Base-by-base conservation (phyloP, 805 yeast genomes). In the Debaryomyces prosopidis region DNA sequence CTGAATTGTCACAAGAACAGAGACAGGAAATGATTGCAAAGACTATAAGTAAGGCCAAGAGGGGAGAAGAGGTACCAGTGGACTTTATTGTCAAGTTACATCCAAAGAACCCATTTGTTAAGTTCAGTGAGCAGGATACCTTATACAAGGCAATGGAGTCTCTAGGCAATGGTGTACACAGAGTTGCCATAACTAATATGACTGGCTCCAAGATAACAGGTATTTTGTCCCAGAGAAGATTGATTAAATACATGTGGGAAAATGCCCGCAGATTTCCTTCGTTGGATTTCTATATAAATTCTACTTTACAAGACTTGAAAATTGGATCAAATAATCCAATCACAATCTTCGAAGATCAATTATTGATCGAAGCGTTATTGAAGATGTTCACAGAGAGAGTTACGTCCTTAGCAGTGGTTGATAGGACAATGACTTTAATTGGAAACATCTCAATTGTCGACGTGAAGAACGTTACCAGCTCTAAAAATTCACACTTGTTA, bases 401-500 rank as follows among this genome's bases (percentile, higher is more conserved):
- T 20, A 85, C 95, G 3, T 90, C 97, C 15, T 78, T 92, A 33
- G 98, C 99, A 0, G 97, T 94, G 10, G 87, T 92, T 41, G 98
- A 94, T 69, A 71, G 82, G 47, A 82, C 84, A 52, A 71, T 80
- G 57, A 81, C 84, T 57, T 72, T 92, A 47, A 71, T 94, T 40
- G 99, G 98, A 38, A 92, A 92, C 66, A 92, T 92, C 36, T 89
- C 96, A 2, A 92, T 91, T 16, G 95, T 96, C 0, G 99, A 92
- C 66, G 97, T 91, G 31, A 84, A 86, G 59, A 84, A 89, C 52
- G 91, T 92, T 28, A 85, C 96, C 11, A 82, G 86, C 51, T 84
- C 95, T 31, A 87, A 96, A 20, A 91, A 91, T 63, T 86, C 95
- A 11, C 90, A 87, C 48, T 73, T 89, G 51, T 75, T 92, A 46